Percentiles rank a stretch among this genome's conserved stretches.
phyloP scores from a whole-genome alignment of 306 rosid species.

The Elaeagnus macrophylla region DNA sequence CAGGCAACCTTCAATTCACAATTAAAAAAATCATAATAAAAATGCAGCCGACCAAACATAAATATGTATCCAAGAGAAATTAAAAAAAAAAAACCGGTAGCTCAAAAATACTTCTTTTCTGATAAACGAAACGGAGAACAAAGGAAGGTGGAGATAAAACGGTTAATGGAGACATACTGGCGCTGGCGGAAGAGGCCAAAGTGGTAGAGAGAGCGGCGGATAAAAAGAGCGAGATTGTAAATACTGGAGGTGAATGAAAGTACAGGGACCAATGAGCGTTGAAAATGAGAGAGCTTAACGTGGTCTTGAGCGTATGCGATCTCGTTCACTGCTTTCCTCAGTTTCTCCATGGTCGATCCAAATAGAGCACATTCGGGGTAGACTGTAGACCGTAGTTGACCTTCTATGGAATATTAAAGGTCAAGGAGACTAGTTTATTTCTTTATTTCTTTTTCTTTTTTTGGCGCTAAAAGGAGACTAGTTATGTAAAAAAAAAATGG shows the following conservation, averaged over 20 bases:
- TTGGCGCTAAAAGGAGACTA: too few species aligned
- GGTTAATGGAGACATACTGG: conserved; percentile 28
- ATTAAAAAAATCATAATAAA: too few species aligned
- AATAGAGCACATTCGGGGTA: too few species aligned
- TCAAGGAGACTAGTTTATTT: too few species aligned
- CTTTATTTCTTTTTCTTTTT: too few species aligned
- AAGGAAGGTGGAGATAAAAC: neutral
- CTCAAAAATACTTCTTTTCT: neutral
- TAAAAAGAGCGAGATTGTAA: conserved; percentile 50
- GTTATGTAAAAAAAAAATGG: too few species aligned
- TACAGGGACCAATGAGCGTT: conserved; percentile 46
- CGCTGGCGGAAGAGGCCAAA: conserved; percentile 32
- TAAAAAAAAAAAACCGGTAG: neutral
- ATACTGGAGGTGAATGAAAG: conserved; percentile 55
- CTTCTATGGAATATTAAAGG: too few species aligned
- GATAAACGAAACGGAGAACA: conserved; percentile 4
- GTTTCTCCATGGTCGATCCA: conserved; percentile 44
- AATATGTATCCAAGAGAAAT: neutral
- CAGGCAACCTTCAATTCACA: conserved; percentile 36
- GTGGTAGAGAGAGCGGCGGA: conserved; percentile 52
- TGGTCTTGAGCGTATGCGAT: conserved; percentile 50
- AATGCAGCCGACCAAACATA: neutral
- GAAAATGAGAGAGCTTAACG: conserved; percentile 37
- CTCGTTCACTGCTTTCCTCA: conserved; percentile 44
- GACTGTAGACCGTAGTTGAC: too few species aligned